Evolutionary conservation across 2,329 filamentous ascomycete genomes (phyloP), one percentile per base, ranked within the genome.

Genomic region (Coniella lustricola): DNA sequence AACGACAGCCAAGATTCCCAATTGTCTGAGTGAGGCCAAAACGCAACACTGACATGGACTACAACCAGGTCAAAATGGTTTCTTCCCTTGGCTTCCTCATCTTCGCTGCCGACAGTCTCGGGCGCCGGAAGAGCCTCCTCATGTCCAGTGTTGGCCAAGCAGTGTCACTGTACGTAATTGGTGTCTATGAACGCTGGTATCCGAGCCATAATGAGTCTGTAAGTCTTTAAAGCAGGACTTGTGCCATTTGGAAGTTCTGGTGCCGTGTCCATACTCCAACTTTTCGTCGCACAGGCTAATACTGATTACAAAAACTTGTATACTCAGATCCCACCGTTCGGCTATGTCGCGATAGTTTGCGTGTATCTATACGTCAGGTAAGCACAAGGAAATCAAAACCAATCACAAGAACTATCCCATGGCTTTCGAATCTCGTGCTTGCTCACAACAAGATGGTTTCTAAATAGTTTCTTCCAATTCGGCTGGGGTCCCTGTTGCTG

Each of bases 351-450:
- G 2, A 76, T 87, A 1, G 75, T 84, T 20, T 84, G 79, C 61
- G 84, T 88, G 50, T 89, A 83, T 68, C 70, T 87, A 16, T 88
- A 86, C 64, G 84, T 83, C 0, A 77, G 55, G 60, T 66, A 57
- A 58, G 65, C 61, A 7, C 5, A 29, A 29, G 5, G 25, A n/a
- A n/a, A n/a, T n/a, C n/a, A n/a, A n/a, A n/a, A n/a, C n/a, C n/a
- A n/a, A n/a, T 29, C 25, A 5, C 25, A 10, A 29, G 10, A 29
- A 29, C n/a, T 29, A 10, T 29, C 25, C 25, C 10, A 10, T 10
- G 25, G 10, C 5, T 29, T 29, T 5, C 5, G 25, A 10, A 5
- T 29, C 10, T 29, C 25, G 10, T 29, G 25, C 5, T 5, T 29
- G 10, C 25, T 29, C 10, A 29, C 25, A n/a, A n/a, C 25, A 10